Evolutionary conservation across 345 rosid genomes (phyloP), one percentile per base, ranked within the genome.

Genomic region (Ceriops decandra): DNA sequence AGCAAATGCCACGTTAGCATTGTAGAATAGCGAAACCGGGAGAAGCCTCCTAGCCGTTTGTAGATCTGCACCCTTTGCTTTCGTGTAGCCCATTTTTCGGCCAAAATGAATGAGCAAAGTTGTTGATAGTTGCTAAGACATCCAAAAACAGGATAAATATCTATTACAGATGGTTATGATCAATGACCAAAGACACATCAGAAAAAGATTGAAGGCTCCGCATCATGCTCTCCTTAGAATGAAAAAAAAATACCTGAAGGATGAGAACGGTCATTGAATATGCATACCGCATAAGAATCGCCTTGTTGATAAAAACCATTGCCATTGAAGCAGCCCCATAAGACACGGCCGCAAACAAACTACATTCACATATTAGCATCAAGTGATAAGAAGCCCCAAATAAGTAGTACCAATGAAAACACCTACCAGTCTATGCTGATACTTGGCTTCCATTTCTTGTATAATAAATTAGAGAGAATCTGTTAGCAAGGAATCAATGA

Each of bases 251-350:
- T 78, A 95, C 99, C 96, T 95, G 99, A 5, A 91, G 38, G 2
- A 90, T 81, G 63, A 95, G 97, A 76, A 95, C 80, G 62, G 97
- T 89, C 99, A 95, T 89, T 0, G 97, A 91, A 60, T 89, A 68
- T 10, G 86, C 69, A 76, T 88, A 95, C 76, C 90, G 93, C 97
- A 95, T 91, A 36, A 95, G 64, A 63, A 91, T 85, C 36, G 96
- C 96, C 79, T 91, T 95, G 58, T 95, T 95, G 82, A 95, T 91
- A 70, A 95, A 95, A 62, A 91, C 99, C 99, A 95, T 95, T 5
- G 96, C 95, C 99, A 95, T 95, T 1, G 97, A 95, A 77, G 93
- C 87, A 77, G 85, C 57, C 63, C 97, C 99, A 87, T 95, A 95
- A 3, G 97, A 88, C 67, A 91, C 65, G 11, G 99, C 97, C 56